Base-by-base conservation (phyloP, 495 filamentous ascomycete species). In the Melanomma pulvis-pyrius region DNA sequence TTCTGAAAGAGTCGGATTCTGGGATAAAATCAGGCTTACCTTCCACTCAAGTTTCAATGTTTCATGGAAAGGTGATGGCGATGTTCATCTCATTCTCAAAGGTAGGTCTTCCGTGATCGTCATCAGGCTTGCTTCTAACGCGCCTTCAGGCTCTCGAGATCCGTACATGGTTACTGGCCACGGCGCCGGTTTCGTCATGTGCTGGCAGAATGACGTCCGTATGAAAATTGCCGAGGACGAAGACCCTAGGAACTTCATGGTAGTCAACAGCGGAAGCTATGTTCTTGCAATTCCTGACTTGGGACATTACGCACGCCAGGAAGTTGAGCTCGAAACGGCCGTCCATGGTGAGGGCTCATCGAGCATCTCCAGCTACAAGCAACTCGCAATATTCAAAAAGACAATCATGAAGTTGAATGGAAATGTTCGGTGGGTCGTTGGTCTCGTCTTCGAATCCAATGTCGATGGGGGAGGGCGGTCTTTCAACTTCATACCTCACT, bases 401-500 rank as follows among this genome's bases (percentile, higher is more conserved):
- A 93, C 97, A 17, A 82, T 97, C 59, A 98, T 98, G 94, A 98
- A 98, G 75, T 83, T 98, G 9, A 96, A 93, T 6, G 94, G 94
- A 7, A 92, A 92, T 68, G 93, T 98, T 9, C 88, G 89, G 75
- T 96, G 91, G 90, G 79, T 90, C 65, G 88, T 92, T 22, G 94
- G 94, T 0, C 82, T 98, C 34, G 89, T 97, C 53, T 98, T 98
- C 75, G 93, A 98, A 75, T 84, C 90, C 59, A 89, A 93, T 63
- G 75, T 91, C 32, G 79, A 81, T 46, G 74, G 79, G 29, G 86
- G 86, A 26, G 80, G 82, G 25, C 84, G 96, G 55, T 91, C 87
- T 12, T 97, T 97, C 74, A 80, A 90, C 24, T 97, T 97, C 77
- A 91, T 83, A 66, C 92, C 91, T 11, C 94, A 98, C 73, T 98